phyloP scores from a whole-genome alignment of 1,139 yeast genomes.

The Komagataea norvegica region DNA sequence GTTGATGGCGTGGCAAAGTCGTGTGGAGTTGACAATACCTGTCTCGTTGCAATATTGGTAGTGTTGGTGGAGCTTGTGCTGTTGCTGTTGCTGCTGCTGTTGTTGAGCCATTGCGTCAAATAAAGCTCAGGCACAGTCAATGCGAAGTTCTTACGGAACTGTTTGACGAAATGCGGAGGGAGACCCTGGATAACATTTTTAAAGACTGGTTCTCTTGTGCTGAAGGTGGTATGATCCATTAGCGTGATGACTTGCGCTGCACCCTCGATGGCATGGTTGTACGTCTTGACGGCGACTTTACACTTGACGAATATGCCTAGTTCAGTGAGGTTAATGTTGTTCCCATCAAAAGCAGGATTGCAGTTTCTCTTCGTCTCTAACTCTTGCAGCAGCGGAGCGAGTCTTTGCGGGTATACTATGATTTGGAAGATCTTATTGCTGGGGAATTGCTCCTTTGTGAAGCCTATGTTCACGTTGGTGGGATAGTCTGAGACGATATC shows the following conservation, averaged over 20 bases:
- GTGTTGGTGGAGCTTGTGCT: not conserved
- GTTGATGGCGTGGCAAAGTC: too few species aligned
- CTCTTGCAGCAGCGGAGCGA: constrained; percentile 3
- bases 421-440: constrained; percentile 11
- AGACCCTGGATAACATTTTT: constrained; percentile 5
- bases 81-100: not conserved
- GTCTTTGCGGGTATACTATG: constrained; percentile 6
- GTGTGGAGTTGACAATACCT: too few species aligned
- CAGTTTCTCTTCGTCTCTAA: not conserved
- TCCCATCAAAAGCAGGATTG: not conserved
- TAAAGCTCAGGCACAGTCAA: constrained; percentile 4
- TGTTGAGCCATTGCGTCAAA: constrained; percentile 1
- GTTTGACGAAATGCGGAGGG: constrained; percentile 5
- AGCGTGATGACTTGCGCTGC: constrained; percentile 2
- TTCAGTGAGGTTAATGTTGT: constrained; percentile 4
- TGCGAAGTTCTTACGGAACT: not conserved
- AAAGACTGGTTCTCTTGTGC: constrained; percentile 1
- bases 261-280: constrained; percentile 11
- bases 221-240: constrained; percentile 3
- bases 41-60: too few species aligned
- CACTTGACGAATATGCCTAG: constrained; percentile 13
- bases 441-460: constrained; percentile 2
- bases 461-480: constrained; percentile 7
- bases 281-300: constrained; percentile 10
- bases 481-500: not conserved